phyloP scores from a whole-genome alignment of 805 yeast genomes.

The Jamesozyma piceae region DNA sequence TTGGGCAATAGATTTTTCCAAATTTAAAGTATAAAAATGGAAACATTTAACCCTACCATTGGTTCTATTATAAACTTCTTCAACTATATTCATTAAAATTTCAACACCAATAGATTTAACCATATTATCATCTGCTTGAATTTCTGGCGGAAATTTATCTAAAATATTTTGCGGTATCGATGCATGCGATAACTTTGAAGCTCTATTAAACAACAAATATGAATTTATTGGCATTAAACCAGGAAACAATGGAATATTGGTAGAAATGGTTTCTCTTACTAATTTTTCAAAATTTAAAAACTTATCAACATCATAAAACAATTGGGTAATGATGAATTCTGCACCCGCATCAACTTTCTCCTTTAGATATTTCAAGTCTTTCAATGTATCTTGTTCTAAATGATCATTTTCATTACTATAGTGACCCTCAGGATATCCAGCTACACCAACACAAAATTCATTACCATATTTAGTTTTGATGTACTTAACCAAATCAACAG shows the following conservation, averaged over 20 bases:
- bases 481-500: constrained; percentile 79
- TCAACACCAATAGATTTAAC: constrained; percentile 81
- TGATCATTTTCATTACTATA: constrained; percentile 4
- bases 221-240: constrained; percentile 91
- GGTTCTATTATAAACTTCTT: constrained; percentile 44
- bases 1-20: constrained; percentile 86
- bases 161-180: constrained; percentile 54
- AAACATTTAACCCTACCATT: constrained; percentile 61
- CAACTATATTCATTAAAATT: constrained; percentile 53
- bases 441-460: constrained; percentile 89
- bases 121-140: constrained; percentile 63
- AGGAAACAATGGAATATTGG: constrained; percentile 57
- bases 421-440: constrained; percentile 97
- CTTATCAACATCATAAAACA: constrained; percentile 80
- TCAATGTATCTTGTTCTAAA: constrained; percentile 50
- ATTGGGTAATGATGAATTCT: constrained; percentile 82
- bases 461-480: constrained; percentile 64
- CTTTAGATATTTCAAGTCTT: constrained; percentile 69
- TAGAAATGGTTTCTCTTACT: constrained; percentile 36
- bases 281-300: constrained; percentile 55
- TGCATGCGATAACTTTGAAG: constrained; percentile 84
- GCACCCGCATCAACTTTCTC: constrained; percentile 93
- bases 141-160: constrained; percentile 43
- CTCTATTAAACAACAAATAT: constrained; percentile 70
- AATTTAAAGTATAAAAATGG: constrained; percentile 86